These are phyloP conservation scores for Theileria orientalis DNA, from an alignment of 169 alveolate species.

Conservation along the genomic window DNA sequence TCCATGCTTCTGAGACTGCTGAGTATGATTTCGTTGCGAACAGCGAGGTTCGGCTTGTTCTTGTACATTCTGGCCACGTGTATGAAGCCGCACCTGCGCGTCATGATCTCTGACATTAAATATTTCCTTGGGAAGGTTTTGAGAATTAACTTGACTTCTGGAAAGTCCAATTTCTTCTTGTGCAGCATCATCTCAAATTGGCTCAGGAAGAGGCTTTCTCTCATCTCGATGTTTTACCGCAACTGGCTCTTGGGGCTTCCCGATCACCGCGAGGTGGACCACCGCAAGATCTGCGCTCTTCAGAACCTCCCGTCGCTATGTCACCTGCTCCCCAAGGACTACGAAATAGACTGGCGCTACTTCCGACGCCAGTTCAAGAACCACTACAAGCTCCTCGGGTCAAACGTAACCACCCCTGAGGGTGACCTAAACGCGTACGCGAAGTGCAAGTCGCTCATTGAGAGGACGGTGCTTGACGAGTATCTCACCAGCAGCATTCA, in stretches of 20 bases:
- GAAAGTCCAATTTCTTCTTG: too few species aligned
- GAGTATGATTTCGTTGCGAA: slow-evolving; percentile 11
- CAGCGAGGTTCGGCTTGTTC: slow-evolving; percentile 21
- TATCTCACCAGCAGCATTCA: slow-evolving; percentile 7
- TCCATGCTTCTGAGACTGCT: slow-evolving; percentile 4
- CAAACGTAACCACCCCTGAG: neutral
- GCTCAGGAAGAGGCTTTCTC: neutral
- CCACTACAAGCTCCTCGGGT: slow-evolving; percentile 1
- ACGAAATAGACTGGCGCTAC: slow-evolving; percentile 18
- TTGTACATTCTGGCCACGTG: neutral
- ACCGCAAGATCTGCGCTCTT: slow-evolving; percentile 33
- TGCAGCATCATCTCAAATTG: too few species aligned
- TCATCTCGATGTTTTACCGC: neutral
- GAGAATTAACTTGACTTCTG: neutral
- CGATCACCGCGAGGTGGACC: slow-evolving; percentile 59
- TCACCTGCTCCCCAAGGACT: slow-evolving; percentile 14
- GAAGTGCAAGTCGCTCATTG: slow-evolving; percentile 21
- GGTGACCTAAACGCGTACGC: slow-evolving; percentile 15
- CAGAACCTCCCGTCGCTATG: slow-evolving; percentile 23
- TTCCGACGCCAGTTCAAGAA: slow-evolving; percentile 5
- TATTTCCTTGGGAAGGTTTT: neutral
- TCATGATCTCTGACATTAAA: neutral
- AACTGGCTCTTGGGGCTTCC: slow-evolving; percentile 52
- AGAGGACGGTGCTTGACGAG: slow-evolving; percentile 23
- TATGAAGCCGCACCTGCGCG: slow-evolving; percentile 6